These are phyloP conservation scores for Annulohypoxylon bovei DNA, from an alignment of 495 filamentous ascomycete genomes.

Conservation along the genomic window DNA sequence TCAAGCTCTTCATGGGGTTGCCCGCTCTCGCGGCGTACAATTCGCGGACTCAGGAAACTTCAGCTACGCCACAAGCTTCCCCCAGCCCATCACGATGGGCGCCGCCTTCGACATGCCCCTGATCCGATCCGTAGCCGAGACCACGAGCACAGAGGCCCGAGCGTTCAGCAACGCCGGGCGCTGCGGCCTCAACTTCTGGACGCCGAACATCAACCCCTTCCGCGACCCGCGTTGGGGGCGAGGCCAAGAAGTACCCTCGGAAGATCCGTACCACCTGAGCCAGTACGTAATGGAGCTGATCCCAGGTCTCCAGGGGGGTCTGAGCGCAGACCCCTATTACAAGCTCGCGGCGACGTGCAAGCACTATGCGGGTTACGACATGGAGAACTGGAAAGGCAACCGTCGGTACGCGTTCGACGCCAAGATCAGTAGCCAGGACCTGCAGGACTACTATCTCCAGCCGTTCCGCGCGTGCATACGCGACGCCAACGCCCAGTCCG, in stretches of 20 bases:
- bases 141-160: slow-evolving; percentile 68
- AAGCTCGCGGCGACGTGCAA: slow-evolving; percentile 70
- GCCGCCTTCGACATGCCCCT: slow-evolving; percentile 69
- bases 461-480: slow-evolving; percentile 62
- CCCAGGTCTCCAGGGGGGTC: slow-evolving; percentile 66
- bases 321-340: slow-evolving; percentile 46
- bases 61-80: slow-evolving; percentile 70
- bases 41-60: slow-evolving; percentile 61
- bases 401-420: slow-evolving; percentile 66
- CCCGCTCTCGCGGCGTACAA: slow-evolving; percentile 59
- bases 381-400: slow-evolving; percentile 66
- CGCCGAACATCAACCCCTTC: slow-evolving; percentile 73
- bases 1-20: slow-evolving; percentile 67
- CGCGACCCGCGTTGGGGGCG: slow-evolving; percentile 69
- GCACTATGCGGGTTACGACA: slow-evolving; percentile 71
- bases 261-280: slow-evolving; percentile 66
- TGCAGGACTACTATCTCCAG: slow-evolving; percentile 65
- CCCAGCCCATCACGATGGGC: slow-evolving; percentile 67
- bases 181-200: slow-evolving; percentile 67
- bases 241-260: slow-evolving; percentile 71
- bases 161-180: slow-evolving; percentile 69
- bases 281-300: slow-evolving; percentile 68
- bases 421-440: slow-evolving; percentile 63
- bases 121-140: slow-evolving; percentile 64
- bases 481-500: slow-evolving; percentile 64